Evolutionary conservation across 1,139 yeast genomes (phyloP).

Genomic region (Kodamaea ohmeri): DNA sequence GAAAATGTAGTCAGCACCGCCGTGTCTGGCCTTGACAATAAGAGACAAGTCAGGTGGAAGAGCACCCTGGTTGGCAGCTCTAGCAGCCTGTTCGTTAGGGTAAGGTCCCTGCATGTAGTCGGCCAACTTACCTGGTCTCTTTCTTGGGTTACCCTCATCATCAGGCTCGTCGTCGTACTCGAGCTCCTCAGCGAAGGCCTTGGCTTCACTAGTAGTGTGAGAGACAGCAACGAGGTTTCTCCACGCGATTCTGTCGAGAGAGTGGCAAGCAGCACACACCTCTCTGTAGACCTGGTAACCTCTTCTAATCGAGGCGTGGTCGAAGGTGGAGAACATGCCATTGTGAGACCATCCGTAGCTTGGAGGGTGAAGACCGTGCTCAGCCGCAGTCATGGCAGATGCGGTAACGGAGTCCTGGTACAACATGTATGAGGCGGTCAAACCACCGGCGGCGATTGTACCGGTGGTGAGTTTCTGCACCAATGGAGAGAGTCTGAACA

Average conservation of each 20-base stretch:
- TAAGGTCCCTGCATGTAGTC: constrained; percentile 95
- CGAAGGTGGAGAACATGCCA: constrained; percentile 89
- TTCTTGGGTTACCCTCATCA: constrained; percentile 98
- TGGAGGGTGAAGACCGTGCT: constrained; percentile 97
- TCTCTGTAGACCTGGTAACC: constrained; percentile 99
- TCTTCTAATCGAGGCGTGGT: constrained; percentile 96
- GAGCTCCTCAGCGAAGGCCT: constrained; percentile 91
- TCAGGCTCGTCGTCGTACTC: constrained; percentile 99
- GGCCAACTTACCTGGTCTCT: constrained; percentile 97
- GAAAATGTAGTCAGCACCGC: constrained; percentile 94
- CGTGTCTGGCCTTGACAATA: constrained; percentile 98
- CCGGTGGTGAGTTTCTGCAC: constrained; percentile 59
- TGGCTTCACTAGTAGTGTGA: constrained; percentile 86
- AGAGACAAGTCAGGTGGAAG: constrained; percentile 96
- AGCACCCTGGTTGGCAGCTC: constrained; percentile 99
- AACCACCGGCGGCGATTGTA: constrained; percentile 65
- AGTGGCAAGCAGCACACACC: constrained; percentile 99
- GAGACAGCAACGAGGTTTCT: constrained; percentile 97
- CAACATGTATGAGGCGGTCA: constrained; percentile 70
- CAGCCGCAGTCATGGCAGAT: constrained; percentile 97
- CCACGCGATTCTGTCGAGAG: constrained; percentile 97
- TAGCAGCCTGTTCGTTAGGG: constrained; percentile 97
- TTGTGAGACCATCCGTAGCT: constrained; percentile 90
- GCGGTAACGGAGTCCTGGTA: constrained; percentile 82
- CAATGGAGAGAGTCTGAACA: constrained; percentile 26